Base-by-base conservation (phyloP, 1,139 yeast genomes). In the Saccharomycopsis crataegensis region DNA sequence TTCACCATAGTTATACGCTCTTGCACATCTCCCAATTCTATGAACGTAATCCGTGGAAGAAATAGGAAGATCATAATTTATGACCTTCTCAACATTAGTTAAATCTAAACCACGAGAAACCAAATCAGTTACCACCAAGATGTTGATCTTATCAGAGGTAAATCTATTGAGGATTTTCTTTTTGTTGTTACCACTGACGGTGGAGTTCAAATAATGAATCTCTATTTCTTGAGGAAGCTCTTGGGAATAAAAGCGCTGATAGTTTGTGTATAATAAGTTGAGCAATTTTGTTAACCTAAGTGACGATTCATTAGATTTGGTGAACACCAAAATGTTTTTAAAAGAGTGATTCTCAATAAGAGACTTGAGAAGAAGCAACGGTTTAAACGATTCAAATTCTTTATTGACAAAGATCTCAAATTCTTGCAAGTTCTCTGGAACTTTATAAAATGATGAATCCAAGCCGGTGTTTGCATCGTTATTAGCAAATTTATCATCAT, bases 21-120 rank as follows among this genome's bases (percentile, higher is more conserved):
- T 81, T 1, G 98, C 98, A 0, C 98, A 91, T 72, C 99, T 82
- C 46, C 99, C 99, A 40, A 91, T 93, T 61, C 99, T 78, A 67
- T 93, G 99, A 37, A 93, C 88, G 62, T 93, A 94, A 63, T 93
- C 99, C 60, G 94, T 83, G 0, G 93, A 78, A 0, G 96, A 86
- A 48, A 82, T 78, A 8, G 99, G 99, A 55, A 90, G 70, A 62
- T 94, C 99, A 66, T 93, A 93, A 67, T 93, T 94, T 53, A 93
- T 70, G 12, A 93, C 97, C 58, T 82, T 80, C 36, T 82, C 76
- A 50, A 94, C 81, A 7, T 82, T 75, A 8, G 77, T 71, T 49
- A 94, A 77, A 70, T 93, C 96, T 45, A 93, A 80, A 71, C 99
- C 99, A 69, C 99, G 82, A 16, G 98, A 88, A 65, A 94, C 87